Conservation (phyloP, 805 yeast species). For the Kluyveromyces aestuarii region DNA sequence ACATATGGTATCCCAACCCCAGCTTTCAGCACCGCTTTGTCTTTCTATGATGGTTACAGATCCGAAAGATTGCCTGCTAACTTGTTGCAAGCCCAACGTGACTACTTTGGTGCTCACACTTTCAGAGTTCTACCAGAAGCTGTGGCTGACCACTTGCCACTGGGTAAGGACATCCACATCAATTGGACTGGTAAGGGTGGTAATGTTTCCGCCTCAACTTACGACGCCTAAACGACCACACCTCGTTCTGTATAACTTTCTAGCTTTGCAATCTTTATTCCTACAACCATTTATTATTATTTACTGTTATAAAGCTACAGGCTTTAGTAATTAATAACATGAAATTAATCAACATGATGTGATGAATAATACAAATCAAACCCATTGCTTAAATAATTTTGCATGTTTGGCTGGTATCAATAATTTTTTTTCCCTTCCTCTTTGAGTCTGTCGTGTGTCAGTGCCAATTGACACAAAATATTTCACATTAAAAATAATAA, state of each 20-base stretch:
- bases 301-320: too few relatives aligned
- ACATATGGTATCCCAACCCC: slow-evolving; percentile 93
- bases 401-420: neutral
- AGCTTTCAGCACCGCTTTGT: slow-evolving; percentile 91
- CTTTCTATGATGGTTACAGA: slow-evolving; percentile 99
- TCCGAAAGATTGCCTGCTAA: slow-evolving; percentile 93
- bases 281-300: neutral
- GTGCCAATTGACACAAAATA: neutral
- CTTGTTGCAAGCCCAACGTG: slow-evolving; percentile 98
- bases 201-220: slow-evolving; percentile 90
- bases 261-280: neutral
- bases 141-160: slow-evolving; percentile 70
- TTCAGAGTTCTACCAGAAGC: slow-evolving; percentile 87
- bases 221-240: slow-evolving; percentile 59
- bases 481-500: too few relatives aligned
- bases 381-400: neutral
- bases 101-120: slow-evolving; percentile 99
- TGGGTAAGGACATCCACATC: slow-evolving; percentile 77
- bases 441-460: neutral
- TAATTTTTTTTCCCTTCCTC: too few relatives aligned
- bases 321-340: too few relatives aligned
- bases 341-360: too few relatives aligned
- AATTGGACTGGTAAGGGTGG: slow-evolving; percentile 99
- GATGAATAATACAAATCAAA: too few relatives aligned
- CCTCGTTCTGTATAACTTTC: neutral